Evolutionary conservation across 2,329 filamentous ascomycete species (phyloP), one percentile per base, ranked within the genome.

Genomic region (Biscogniauxia marginata): DNA sequence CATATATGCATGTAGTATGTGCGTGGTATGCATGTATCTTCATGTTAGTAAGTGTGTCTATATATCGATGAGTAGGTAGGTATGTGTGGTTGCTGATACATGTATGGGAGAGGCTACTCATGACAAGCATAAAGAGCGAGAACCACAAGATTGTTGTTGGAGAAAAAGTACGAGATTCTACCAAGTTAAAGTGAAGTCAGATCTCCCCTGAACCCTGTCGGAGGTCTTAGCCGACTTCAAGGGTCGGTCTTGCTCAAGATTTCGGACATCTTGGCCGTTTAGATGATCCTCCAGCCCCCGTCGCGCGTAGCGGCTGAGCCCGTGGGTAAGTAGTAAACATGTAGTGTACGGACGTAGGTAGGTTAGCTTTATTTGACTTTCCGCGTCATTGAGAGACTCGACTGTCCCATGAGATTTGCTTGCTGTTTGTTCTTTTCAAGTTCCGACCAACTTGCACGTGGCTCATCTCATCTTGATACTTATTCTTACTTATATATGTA

Each of bases 201-300:
- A 20, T 21, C 45, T 18, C 45, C 46, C 46, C 24, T 49, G 46
- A 49, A 49, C 46, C 46, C 46, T 49, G 46, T 49, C 46, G 46
- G 46, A 49, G 46, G 20, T 49, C 21, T 49, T 49, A 25, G 16
- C 46, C 24, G 46, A 49, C 22, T 49, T 46, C 44, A 46, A 46
- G 44, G 44, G 44, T 46, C 30, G 30, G 30, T 39, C 30, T 39
- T 39, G 30, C 30, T 39, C 30, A 16, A 39, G 30, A 39, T 39
- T 39, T 39, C 30, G 30, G 30, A 16, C 30, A 39, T 39, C 30
- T 39, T 39, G 30, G 30, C 30, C 30, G 30, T 39, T 39, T 16
- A 39, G 30, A 39, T 16, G 30, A 39, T 39, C 30, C 30, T 39
- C 30, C 9, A 39, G 5, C 44, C 44, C 44, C 44, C 44, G 18